These are phyloP conservation scores for Paramecium sexaurelia DNA, from an alignment of 73 alveolate genomes.

Conservation along the genomic window DNA sequence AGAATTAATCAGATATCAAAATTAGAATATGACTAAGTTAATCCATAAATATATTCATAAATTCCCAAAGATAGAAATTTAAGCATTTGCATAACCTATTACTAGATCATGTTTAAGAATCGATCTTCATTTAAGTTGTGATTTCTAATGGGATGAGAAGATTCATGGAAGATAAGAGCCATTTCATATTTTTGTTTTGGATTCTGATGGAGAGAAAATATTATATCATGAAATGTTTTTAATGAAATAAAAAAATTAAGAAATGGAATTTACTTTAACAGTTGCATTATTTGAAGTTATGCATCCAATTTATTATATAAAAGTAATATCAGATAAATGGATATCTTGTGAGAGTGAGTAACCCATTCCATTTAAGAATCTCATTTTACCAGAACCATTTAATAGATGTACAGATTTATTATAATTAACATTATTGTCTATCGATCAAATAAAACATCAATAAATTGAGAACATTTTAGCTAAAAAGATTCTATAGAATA, in stretches of 20 bases:
- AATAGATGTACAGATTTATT: constrained; percentile 78
- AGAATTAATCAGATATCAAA: constrained; percentile 74
- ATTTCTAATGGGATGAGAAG: constrained; percentile 98
- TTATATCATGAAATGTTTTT: constrained; percentile 95
- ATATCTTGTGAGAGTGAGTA: constrained; percentile 89
- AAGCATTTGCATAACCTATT: constrained; percentile 98
- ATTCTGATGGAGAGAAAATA: constrained; percentile 97
- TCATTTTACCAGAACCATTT: constrained; percentile 98
- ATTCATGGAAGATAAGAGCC: constrained; percentile 97
- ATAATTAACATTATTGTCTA: constrained; percentile 57
- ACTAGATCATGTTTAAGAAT: constrained; percentile 96
- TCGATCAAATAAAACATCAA: constrained; percentile 61
- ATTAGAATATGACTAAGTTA: constrained; percentile 74
- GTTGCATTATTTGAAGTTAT: constrained; percentile 97
- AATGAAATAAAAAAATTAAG: constrained; percentile 83
- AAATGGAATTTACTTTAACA: constrained; percentile 89
- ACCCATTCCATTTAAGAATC: constrained; percentile 96
- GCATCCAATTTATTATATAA: constrained; percentile 98
- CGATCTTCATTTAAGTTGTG: constrained; percentile 92
- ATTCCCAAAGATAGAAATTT: constrained; percentile 97
- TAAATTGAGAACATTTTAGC: constrained; percentile 67
- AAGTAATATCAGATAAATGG: constrained; percentile 96
- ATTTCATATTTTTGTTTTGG: constrained; percentile 98
- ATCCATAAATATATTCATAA: constrained; percentile 94
- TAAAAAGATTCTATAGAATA: constrained; percentile 66